Evolutionary conservation across 1,284 basidiomycete species (phyloP).

Genomic region (Crepidotus sp.): DNA sequence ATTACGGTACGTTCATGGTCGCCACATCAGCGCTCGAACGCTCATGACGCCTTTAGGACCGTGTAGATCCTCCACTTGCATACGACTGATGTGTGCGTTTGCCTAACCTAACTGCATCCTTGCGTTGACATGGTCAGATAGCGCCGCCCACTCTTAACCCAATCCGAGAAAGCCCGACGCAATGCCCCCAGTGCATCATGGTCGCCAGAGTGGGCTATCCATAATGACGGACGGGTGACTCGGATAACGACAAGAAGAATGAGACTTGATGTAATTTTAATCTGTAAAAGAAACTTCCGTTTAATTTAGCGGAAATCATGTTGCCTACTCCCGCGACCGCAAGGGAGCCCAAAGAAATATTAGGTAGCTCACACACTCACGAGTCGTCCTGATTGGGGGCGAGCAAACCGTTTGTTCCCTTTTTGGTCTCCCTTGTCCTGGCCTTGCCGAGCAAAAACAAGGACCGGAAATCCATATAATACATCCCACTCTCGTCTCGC

Average conservation of each 20-base stretch:
- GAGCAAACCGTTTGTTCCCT: neutral
- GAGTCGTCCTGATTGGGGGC: neutral
- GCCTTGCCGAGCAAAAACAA: neutral
- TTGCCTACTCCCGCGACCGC: too few species aligned
- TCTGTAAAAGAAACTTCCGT: neutral
- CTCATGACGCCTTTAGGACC: constrained; percentile 28
- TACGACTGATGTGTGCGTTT: constrained; percentile 47
- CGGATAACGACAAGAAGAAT: too few species aligned
- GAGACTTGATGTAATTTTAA: neutral
- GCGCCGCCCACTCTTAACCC: constrained; percentile 61
- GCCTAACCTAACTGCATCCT: neutral
- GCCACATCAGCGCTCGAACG: constrained; percentile 1
- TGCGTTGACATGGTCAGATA: neutral
- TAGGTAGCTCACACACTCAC: too few species aligned
- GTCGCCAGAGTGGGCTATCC: constrained; percentile 20
- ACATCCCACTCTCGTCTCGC: neutral
- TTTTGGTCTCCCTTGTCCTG: neutral
- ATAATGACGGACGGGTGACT: neutral
- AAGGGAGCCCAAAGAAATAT: too few species aligned
- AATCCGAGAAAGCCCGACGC: constrained; percentile 57
- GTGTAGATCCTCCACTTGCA: constrained; percentile 52
- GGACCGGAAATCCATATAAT: neutral
- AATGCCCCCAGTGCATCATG: constrained; percentile 46
- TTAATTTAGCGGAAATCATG: too few species aligned
- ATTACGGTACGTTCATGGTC: constrained; percentile 41